Conservation (phyloP, 768 basidiomycete genomes). For the Lactarius trivialis region DNA sequence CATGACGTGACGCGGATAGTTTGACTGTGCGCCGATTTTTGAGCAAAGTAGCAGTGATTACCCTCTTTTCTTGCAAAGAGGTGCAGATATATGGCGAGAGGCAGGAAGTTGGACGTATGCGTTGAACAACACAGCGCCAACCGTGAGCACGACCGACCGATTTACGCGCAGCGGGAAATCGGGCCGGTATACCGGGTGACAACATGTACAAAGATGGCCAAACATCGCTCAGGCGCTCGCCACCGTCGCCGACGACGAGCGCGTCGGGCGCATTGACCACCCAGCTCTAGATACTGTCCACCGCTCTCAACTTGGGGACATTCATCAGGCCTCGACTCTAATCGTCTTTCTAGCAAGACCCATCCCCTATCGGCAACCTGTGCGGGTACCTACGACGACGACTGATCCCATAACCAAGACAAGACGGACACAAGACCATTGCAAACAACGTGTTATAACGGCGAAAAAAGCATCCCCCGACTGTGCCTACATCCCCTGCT, state of each 20-base stretch:
- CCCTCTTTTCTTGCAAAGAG: neutral
- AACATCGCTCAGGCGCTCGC: conserved; percentile 19
- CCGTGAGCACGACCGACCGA: neutral
- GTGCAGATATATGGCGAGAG: neutral
- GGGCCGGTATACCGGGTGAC: conserved; percentile 6
- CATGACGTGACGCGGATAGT: neutral
- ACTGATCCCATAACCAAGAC: conserved; percentile 1
- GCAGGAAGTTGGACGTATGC: neutral
- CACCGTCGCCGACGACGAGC: conserved; percentile 24
- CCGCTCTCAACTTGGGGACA: neutral
- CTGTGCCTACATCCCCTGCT: neutral
- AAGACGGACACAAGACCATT: conserved; percentile 1
- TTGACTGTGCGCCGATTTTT: neutral
- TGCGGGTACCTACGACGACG: neutral
- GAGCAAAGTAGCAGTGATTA: neutral
- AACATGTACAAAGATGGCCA: conserved; percentile 20
- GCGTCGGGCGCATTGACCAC: conserved; percentile 22
- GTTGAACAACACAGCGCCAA: neutral
- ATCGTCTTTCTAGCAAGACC: neutral
- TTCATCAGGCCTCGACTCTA: neutral
- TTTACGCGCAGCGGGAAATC: neutral
- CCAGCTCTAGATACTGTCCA: conserved; percentile 1
- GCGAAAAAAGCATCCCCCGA: neutral
- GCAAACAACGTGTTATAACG: neutral
- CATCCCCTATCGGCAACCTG: neutral